Percentiles rank a stretch among this genome's conserved stretches.
phyloP scores from a whole-genome alignment of 2,329 filamentous ascomycete genomes.

The Cercospora sp. region DNA sequence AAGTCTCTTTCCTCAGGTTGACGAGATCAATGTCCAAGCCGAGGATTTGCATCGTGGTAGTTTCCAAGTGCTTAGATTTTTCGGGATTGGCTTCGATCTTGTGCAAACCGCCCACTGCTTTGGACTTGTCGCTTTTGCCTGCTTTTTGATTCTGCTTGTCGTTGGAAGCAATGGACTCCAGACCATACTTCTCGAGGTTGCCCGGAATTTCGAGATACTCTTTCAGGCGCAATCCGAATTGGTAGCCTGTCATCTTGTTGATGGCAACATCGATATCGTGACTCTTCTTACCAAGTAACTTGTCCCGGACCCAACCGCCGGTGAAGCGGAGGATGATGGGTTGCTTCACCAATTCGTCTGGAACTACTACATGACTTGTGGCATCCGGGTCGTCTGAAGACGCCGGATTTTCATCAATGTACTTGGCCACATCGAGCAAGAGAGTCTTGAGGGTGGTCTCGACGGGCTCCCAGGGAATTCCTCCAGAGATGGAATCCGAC shows the following conservation, averaged over 20 bases:
- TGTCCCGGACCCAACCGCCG: constrained; percentile 86
- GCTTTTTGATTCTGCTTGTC: constrained; percentile 44
- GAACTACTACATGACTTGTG: constrained; percentile 41
- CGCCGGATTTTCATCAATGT: constrained; percentile 56
- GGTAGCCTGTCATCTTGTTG: constrained; percentile 78
- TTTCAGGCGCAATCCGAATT: constrained; percentile 69
- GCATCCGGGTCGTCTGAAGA: constrained; percentile 21
- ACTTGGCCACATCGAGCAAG: constrained; percentile 76
- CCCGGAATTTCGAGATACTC: constrained; percentile 65
- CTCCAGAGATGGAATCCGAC: constrained; percentile 39
- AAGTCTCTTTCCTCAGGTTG: constrained; percentile 89
- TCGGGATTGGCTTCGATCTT: constrained; percentile 91
- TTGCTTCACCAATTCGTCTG: constrained; percentile 49
- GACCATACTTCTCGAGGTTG: constrained; percentile 62
- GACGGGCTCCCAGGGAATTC: constrained; percentile 59
- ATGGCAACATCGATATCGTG: constrained; percentile 85
- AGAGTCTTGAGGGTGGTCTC: constrained; percentile 74
- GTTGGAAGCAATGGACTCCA: constrained; percentile 42
- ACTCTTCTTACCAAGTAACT: constrained; percentile 69
- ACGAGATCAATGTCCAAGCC: constrained; percentile 91
- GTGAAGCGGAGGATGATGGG: constrained; percentile 70
- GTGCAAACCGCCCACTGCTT: constrained; percentile 73
- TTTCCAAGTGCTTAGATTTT: constrained; percentile 95
- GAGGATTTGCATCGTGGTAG: constrained; percentile 80
- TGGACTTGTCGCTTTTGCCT: constrained; percentile 47